Percentiles rank a stretch among this genome's conserved stretches.
Conservation (phyloP, 768 basidiomycete species). For the Chalciporus chontae region DNA sequence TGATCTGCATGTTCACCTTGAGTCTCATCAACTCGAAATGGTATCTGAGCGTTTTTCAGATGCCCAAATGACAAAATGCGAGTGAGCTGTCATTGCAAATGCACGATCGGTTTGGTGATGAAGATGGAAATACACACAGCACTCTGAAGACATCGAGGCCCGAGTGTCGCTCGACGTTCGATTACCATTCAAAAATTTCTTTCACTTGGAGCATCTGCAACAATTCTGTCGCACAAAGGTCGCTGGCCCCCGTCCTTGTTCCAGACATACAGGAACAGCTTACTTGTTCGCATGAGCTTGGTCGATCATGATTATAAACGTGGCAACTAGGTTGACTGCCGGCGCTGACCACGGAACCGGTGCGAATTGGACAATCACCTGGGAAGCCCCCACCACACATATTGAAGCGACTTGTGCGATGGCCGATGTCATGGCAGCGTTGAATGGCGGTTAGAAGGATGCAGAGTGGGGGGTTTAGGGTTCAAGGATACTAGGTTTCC, state of each 20-base stretch:
- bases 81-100: too few species aligned
- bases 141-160: too few species aligned
- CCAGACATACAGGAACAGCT: constrained; percentile 21
- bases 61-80: too few species aligned
- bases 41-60: too few species aligned
- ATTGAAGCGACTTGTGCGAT: neutral
- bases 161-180: too few species aligned
- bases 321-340: constrained; percentile 39
- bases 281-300: constrained; percentile 50
- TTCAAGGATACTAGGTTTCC: neutral
- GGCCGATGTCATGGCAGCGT: neutral
- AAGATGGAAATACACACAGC: too few species aligned
- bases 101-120: too few species aligned
- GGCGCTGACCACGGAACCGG: constrained; percentile 47
- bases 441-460: neutral
- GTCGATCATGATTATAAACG: constrained; percentile 44
- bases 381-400: constrained; percentile 23
- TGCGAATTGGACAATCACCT: constrained; percentile 44
- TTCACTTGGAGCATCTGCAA: constrained; percentile 12
- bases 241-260: constrained; percentile 31
- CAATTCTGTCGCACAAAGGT: constrained; percentile 40
- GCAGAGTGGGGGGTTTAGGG: neutral
- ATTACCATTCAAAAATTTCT: too few species aligned
- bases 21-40: too few species aligned
- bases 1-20: too few species aligned